Percentiles rank a stretch among this genome's conserved stretches.
These are phyloP conservation scores for Musa itinerans DNA, from an alignment of 176 grass and related monocot genomes.

Conservation along the genomic window DNA sequence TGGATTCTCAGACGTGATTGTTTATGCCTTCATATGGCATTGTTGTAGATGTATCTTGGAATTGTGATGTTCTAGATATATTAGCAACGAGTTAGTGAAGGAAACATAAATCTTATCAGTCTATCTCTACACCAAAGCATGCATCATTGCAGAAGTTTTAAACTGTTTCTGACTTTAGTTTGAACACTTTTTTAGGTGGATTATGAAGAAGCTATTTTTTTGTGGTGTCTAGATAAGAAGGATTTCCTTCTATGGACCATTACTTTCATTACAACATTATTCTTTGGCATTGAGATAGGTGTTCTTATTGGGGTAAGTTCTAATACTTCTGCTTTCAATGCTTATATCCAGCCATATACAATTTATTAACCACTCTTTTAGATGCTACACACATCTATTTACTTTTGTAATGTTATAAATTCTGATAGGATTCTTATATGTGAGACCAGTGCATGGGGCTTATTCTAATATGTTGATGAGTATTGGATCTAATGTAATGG, in stretches of 20 bases:
- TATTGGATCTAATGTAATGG: background rate
- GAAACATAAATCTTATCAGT: background rate
- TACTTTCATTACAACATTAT: constrained; percentile 64
- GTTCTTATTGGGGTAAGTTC: constrained; percentile 78
- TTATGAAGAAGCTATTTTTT: constrained; percentile 81
- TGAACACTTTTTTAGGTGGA: constrained; percentile 50
- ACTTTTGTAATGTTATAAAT: background rate
- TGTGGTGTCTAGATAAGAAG: constrained; percentile 86
- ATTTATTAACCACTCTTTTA: constrained; percentile 8
- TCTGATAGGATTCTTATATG: background rate
- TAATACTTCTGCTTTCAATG: background rate
- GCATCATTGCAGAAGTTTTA: too few species aligned
- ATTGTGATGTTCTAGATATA: background rate
- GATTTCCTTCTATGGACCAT: constrained; percentile 93
- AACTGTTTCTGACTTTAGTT: too few species aligned
- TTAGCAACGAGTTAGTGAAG: background rate
- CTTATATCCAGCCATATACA: background rate
- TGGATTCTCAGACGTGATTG: background rate
- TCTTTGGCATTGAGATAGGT: constrained; percentile 92
- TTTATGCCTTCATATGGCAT: background rate
- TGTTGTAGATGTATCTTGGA: background rate
- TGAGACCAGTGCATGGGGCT: background rate
- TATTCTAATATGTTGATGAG: background rate
- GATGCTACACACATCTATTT: background rate
- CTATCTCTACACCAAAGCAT: background rate